A percentile compares a stretch with the other conserved stretches of the same genome.
Evolutionary conservation across 2,329 filamentous ascomycete species (phyloP).

Genomic region (Thelonectria olida): DNA sequence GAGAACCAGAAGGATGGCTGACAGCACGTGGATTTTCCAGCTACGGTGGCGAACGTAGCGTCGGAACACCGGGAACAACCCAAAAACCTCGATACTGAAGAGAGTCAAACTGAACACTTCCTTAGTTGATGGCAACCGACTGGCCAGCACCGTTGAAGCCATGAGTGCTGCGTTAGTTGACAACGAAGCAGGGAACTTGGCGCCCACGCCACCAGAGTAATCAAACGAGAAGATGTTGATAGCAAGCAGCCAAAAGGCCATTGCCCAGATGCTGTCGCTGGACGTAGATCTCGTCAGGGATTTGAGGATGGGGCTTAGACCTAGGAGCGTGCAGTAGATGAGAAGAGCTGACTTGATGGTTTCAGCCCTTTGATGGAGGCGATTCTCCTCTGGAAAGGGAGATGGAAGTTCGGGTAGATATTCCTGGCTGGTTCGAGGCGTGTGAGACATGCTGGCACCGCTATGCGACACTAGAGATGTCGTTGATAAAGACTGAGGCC

Average conservation of each 20-base stretch:
- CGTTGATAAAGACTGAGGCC: constrained; percentile 63
- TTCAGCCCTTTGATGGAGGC: constrained; percentile 66
- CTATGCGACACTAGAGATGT: constrained; percentile 58
- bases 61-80: constrained; percentile 96
- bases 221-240: constrained; percentile 99
- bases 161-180: constrained; percentile 97
- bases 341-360: constrained; percentile 92
- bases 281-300: constrained; percentile 94
- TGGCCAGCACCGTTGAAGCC: constrained; percentile 94
- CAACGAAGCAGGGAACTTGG: constrained; percentile 76
- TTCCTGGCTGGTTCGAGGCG: constrained; percentile 43
- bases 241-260: constrained; percentile 90
- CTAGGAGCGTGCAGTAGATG: constrained; percentile 92
- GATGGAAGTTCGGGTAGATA: constrained; percentile 41
- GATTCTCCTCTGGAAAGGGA: constrained; percentile 48
- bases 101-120: constrained; percentile 95
- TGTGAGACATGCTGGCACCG: constrained; percentile 32
- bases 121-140: constrained; percentile 85
- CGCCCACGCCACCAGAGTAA: constrained; percentile 77
- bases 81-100: constrained; percentile 97
- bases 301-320: constrained; percentile 93
- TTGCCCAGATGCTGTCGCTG: constrained; percentile 95
- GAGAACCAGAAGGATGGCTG: constrained; percentile 81
- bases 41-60: constrained; percentile 84
- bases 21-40: constrained; percentile 80